A percentile compares a stretch with the other conserved stretches of the same genome.
Evolutionary conservation across 306 rosid species (phyloP).

Genomic region (Aeschynomene evenia): DNA sequence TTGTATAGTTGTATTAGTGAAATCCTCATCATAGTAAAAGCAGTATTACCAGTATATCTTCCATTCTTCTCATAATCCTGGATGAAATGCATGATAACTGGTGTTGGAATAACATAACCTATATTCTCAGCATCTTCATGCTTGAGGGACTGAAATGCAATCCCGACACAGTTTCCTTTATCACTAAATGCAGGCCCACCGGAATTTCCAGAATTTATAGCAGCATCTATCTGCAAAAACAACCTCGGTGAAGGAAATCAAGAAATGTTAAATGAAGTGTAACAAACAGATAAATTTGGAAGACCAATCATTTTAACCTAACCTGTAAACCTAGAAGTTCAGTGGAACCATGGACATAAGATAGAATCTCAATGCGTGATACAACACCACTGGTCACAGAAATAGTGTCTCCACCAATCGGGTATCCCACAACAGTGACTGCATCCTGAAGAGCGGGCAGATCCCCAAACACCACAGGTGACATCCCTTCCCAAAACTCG

Average conservation of each 20-base stretch:
- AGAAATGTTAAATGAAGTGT: neutral
- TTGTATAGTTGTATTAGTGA: constrained; percentile 20
- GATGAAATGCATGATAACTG: constrained; percentile 91
- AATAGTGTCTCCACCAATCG: constrained; percentile 96
- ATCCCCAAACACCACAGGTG: constrained; percentile 80
- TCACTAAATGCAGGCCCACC: constrained; percentile 98
- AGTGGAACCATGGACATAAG: constrained; percentile 93
- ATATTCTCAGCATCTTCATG: constrained; percentile 91
- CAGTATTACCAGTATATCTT: constrained; percentile 73
- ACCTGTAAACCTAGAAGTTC: constrained; percentile 99
- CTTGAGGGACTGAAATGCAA: constrained; percentile 97
- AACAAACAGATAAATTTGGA: constrained; percentile 2
- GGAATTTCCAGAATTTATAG: constrained; percentile 95
- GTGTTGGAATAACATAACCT: constrained; percentile 97
- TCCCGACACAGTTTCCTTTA: constrained; percentile 91
- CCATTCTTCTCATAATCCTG: constrained; percentile 86
- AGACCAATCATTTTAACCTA: constrained; percentile 23
- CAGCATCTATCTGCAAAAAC: constrained; percentile 82
- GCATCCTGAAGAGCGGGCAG: constrained; percentile 94
- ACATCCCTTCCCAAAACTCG: constrained; percentile 94
- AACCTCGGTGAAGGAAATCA: constrained; percentile 21
- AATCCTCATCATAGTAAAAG: constrained; percentile 21
- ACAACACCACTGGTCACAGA: constrained; percentile 98
- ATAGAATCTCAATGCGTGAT: constrained; percentile 87
- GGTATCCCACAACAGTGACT: constrained; percentile 94